phyloP scores from a whole-genome alignment of 495 filamentous ascomycete genomes.

The Tuber borchii region DNA sequence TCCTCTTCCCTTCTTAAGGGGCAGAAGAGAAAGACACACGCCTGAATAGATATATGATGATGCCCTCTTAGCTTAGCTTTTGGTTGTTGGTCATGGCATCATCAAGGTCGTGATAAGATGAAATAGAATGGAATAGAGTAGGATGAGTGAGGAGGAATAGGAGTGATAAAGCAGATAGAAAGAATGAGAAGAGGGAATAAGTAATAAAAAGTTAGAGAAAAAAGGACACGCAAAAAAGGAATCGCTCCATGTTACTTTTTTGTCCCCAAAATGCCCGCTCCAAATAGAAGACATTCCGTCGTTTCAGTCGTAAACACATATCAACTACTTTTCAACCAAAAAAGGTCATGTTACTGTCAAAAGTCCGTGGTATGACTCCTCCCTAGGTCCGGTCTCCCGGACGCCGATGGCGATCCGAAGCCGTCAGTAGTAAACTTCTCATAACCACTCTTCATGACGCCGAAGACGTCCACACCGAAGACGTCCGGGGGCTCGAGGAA shows the following conservation, averaged over 20 bases:
- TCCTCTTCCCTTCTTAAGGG: background rate
- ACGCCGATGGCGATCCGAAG: slow-evolving; percentile 30
- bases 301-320: slow-evolving; percentile 17
- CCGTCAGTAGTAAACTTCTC: slow-evolving; percentile 40
- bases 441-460: slow-evolving; percentile 81
- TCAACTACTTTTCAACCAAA: slow-evolving; percentile 3
- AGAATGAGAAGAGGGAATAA: background rate
- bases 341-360: slow-evolving; percentile 36
- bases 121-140: background rate
- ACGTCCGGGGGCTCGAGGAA: slow-evolving; percentile 52
- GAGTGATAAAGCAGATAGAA: background rate
- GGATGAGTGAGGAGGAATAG: background rate
- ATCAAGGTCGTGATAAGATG: slow-evolving; percentile 21
- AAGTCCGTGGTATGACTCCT: slow-evolving; percentile 47
- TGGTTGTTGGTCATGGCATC: slow-evolving; percentile 24
- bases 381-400: slow-evolving; percentile 43
- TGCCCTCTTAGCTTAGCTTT: slow-evolving; percentile 5
- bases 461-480: slow-evolving; percentile 72
- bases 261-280: slow-evolving; percentile 22
- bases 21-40: slow-evolving; percentile 28
- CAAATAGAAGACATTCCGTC: slow-evolving; percentile 36
- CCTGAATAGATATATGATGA: slow-evolving; percentile 13
- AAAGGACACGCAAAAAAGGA: slow-evolving; percentile 26
- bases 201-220: slow-evolving; percentile 11
- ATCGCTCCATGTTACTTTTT: slow-evolving; percentile 36